A percentile compares a stretch with the other conserved stretches of the same genome.
These are phyloP conservation scores for Solanum chmielewskii DNA, from an alignment of 257 asterid genomes.

Conservation along the genomic window DNA sequence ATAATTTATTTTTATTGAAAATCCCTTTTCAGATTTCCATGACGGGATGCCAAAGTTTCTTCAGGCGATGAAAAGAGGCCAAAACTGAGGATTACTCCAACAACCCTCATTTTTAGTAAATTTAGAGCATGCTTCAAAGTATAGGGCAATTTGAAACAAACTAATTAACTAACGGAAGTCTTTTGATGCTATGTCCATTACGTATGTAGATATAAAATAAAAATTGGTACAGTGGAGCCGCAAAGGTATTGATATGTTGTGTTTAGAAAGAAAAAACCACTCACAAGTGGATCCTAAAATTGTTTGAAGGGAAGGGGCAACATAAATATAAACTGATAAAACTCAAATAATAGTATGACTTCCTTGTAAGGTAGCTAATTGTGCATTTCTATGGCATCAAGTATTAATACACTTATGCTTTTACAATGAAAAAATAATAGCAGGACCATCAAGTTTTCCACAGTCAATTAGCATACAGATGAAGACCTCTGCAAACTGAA, in stretches of 20 bases:
- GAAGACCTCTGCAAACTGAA: too few relatives aligned
- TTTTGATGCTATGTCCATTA: background rate
- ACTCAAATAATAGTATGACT: too few relatives aligned
- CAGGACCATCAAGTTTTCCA: background rate
- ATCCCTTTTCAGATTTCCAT: background rate
- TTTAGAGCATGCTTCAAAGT: background rate
- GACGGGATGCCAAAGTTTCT: background rate
- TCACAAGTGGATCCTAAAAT: too few relatives aligned
- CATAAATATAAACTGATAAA: too few relatives aligned
- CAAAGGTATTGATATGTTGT: too few relatives aligned
- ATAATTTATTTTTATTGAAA: background rate
- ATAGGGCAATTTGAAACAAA: background rate
- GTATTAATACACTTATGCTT: background rate
- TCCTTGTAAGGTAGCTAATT: background rate
- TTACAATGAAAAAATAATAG: background rate
- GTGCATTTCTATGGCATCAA: background rate
- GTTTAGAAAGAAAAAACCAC: too few relatives aligned
- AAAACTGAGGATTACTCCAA: background rate
- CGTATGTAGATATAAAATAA: too few relatives aligned
- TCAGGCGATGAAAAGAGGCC: background rate
- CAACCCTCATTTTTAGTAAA: background rate
- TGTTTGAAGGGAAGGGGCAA: too few relatives aligned
- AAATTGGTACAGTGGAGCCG: too few relatives aligned
- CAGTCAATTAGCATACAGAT: background rate
- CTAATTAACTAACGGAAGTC: background rate